Evolutionary conservation across 805 yeast genomes (phyloP), one percentile per base, ranked within the genome.

Genomic region (Komagataella populi): DNA sequence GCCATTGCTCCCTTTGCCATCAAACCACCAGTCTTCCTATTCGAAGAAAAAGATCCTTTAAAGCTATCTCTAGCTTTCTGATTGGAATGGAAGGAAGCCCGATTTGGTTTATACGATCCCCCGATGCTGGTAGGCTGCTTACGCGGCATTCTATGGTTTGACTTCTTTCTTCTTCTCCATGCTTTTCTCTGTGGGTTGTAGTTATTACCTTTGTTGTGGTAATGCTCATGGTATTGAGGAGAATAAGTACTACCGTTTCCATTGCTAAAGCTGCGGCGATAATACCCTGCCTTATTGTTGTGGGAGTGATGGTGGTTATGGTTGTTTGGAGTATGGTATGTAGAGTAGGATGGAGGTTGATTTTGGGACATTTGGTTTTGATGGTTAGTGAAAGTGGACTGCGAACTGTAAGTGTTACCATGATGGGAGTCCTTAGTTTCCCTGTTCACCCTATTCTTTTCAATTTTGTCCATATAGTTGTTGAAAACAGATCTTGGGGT

Each of bases 401-500:
- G 51, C 3, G 50, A 48, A 24, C 48, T 52, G n/a, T 55, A 52
- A 6, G 55, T 47, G 52, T 55, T 52, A 46, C 63, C 61, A 45
- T 59, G 53, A n/a, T 61, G 48, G 30, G 44, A 61, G 57, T 57
- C 60, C 55, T 52, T 60, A 56, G 52, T 61, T 56, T 56, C 64
- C 54, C 64, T 55, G 55, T 64, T 55, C 54, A 56, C 59, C 52
- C 61, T 64, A 55, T 61, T 68, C 61, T 56, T 71, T 63, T 68
- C 75, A 66, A 66, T 81, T 55, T 81, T 80, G 55, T 80, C 87
- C 84, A 84, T 77, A 62, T 81, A 84, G 56, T 81, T 83, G 53
- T 77, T 78, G 59, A 80, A 77, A 5, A 81, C 83, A 23, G 89
- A 79, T 51, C 84, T 84, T 2, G 93, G 93, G 3, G 93, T 85